phyloP scores from a whole-genome alignment of 2,329 filamentous ascomycete species.

The Clonostachys rosea region DNA sequence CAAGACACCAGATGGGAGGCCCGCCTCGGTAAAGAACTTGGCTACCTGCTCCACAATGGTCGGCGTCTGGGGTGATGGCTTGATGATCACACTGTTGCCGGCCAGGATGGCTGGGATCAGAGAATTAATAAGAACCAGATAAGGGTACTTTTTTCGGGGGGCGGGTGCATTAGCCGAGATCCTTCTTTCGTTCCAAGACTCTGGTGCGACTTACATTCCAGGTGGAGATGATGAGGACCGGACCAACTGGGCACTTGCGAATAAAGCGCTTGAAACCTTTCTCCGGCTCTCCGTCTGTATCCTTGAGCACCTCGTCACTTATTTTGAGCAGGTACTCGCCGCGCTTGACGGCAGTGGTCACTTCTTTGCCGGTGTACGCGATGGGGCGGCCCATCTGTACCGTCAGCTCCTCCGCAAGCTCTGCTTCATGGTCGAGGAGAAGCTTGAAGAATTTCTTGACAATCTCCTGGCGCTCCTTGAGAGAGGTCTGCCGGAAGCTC shows the following conservation, averaged over 20 bases:
- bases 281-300: conserved; percentile 79
- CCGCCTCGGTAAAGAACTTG: conserved; percentile 72
- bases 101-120: conserved; percentile 86
- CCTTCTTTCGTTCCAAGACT: not conserved
- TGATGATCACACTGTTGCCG: conserved; percentile 88
- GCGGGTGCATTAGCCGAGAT: conserved; percentile 1
- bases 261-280: conserved; percentile 89
- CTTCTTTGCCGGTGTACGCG: conserved; percentile 76
- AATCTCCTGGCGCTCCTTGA: conserved; percentile 73
- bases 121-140: conserved; percentile 89
- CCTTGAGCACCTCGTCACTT: conserved; percentile 70
- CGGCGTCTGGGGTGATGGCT: conserved; percentile 92
- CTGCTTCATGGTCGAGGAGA: conserved; percentile 68
- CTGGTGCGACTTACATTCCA: conserved; percentile 72
- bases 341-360: conserved; percentile 79
- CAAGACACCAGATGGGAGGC: conserved; percentile 76
- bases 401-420: conserved; percentile 78
- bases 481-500: conserved; percentile 68
- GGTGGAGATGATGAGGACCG: conserved; percentile 84
- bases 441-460: conserved; percentile 74
- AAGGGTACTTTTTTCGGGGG: conserved; percentile 67
- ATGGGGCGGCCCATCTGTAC: conserved; percentile 96
- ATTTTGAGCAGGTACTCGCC: conserved; percentile 84
- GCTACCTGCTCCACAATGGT: conserved; percentile 83
- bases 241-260: conserved; percentile 81